These are phyloP conservation scores for Carpinus fangiana DNA, from an alignment of 306 rosid species.

Conservation along the genomic window DNA sequence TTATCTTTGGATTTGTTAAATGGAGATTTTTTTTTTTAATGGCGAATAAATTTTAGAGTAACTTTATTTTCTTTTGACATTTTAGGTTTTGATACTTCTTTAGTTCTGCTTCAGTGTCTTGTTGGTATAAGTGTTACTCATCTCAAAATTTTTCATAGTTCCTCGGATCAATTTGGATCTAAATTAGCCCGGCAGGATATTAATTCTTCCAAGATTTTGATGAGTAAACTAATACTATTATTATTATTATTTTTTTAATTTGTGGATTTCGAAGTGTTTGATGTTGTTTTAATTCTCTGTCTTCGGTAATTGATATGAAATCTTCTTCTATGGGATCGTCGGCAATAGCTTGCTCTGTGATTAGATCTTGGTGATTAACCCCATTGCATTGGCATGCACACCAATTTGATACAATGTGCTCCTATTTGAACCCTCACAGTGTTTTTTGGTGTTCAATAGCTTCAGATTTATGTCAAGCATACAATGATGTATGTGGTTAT, in stretches of 20 bases:
- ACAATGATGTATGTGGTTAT: background rate
- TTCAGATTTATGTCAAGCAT: background rate
- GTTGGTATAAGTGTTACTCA: constrained; percentile 4
- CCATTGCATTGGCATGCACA: constrained; percentile 4
- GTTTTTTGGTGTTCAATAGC: background rate
- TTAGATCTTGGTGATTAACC: constrained; percentile 34
- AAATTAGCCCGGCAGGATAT: constrained; percentile 16
- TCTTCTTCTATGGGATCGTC: constrained; percentile 28
- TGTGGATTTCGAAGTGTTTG: constrained; percentile 20
- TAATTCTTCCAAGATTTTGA: constrained; percentile 1
- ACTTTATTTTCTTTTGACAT: background rate
- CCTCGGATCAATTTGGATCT: constrained; percentile 41
- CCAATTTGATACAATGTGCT: constrained; percentile 9
- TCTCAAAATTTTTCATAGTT: background rate
- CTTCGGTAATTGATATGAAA: background rate
- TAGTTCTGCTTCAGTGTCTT: background rate
- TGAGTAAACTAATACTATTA: background rate
- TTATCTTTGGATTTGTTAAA: background rate
- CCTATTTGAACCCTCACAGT: background rate
- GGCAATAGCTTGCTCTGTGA: constrained; percentile 8
- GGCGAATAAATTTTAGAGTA: background rate
- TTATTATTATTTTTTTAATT: background rate
- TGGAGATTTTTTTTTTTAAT: background rate
- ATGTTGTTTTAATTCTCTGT: constrained; percentile 16
- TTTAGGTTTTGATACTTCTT: background rate